Evolutionary conservation across 345 rosid species (phyloP).

Genomic region (Populus alba): DNA sequence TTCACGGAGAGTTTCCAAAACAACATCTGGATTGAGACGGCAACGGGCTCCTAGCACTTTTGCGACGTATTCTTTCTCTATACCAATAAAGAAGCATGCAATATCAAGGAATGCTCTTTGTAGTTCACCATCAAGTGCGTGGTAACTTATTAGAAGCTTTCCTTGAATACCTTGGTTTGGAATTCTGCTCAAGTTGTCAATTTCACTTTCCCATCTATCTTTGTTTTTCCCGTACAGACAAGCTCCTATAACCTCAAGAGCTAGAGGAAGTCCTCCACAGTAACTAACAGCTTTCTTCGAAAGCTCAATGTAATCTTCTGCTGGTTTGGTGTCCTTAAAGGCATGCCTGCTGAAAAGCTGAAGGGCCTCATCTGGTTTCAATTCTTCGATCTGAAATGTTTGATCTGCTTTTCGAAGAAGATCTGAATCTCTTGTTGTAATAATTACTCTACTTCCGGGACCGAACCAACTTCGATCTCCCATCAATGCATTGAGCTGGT

Average conservation of each 20-base stretch:
- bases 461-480: slow-evolving; percentile 3
- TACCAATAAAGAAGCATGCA: no score
- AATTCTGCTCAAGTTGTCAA: not conserved
- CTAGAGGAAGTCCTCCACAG: slow-evolving; percentile 10
- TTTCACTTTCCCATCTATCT: not conserved
- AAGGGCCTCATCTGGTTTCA: not conserved
- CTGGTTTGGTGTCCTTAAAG: not conserved
- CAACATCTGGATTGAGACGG: no score
- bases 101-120: no score
- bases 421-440: slow-evolving; percentile 4
- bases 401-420: not conserved
- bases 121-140: no score
- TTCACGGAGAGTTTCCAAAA: no score
- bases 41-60: no score
- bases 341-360: slow-evolving; percentile 12
- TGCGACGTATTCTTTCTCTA: no score
- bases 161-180: no score
- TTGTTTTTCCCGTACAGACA: not conserved
- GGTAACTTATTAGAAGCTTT: no score
- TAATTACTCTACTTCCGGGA: slow-evolving; percentile 4
- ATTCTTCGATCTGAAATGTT: not conserved
- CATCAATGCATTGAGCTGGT: slow-evolving; percentile 1
- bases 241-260: slow-evolving; percentile 11
- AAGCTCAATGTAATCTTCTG: not conserved
- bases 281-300: not conserved